Evolutionary conservation across 2,329 filamentous ascomycete species (phyloP).

Genomic region (Periconia macrospinosa): DNA sequence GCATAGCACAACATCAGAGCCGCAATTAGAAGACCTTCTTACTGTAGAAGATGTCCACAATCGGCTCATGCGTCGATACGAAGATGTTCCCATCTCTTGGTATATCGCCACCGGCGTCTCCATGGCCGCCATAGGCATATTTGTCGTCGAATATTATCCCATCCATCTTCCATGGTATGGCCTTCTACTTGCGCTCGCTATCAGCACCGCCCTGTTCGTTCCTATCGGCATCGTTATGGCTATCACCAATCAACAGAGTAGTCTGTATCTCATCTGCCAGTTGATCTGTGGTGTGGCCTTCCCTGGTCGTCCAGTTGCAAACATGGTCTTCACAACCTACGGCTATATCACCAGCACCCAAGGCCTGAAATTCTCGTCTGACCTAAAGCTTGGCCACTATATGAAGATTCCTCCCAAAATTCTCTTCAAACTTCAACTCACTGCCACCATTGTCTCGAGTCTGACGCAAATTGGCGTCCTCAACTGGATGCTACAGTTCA

Average conservation of each 20-base stretch:
- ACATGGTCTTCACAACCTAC: slow-evolving; percentile 93
- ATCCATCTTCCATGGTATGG: slow-evolving; percentile 87
- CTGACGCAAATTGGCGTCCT: slow-evolving; percentile 81
- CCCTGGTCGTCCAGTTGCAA: slow-evolving; percentile 81
- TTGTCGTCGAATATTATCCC: slow-evolving; percentile 77
- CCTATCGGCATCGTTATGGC: slow-evolving; percentile 93
- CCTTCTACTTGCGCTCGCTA: slow-evolving; percentile 73
- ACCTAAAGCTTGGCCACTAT: slow-evolving; percentile 85
- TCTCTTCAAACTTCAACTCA: slow-evolving; percentile 76
- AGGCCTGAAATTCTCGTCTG: slow-evolving; percentile 84
- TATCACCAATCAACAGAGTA: slow-evolving; percentile 86
- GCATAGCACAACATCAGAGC: slow-evolving; percentile 37
- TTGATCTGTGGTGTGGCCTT: slow-evolving; percentile 81
- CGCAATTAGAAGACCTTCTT: slow-evolving; percentile 57
- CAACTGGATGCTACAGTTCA: slow-evolving; percentile 86
- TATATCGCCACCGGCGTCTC: slow-evolving; percentile 74
- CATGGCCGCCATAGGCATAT: slow-evolving; percentile 79
- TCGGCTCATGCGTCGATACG: slow-evolving; percentile 79
- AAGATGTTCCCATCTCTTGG: slow-evolving; percentile 80
- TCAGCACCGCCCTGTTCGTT: slow-evolving; percentile 81
- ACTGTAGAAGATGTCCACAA: slow-evolving; percentile 80
- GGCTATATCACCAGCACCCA: slow-evolving; percentile 87
- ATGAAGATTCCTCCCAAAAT: slow-evolving; percentile 85
- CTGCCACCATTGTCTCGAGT: slow-evolving; percentile 74
- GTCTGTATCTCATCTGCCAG: slow-evolving; percentile 84